Conservation (phyloP, 2,329 filamentous ascomycete genomes). For the Aspergillus tubingensis region DNA sequence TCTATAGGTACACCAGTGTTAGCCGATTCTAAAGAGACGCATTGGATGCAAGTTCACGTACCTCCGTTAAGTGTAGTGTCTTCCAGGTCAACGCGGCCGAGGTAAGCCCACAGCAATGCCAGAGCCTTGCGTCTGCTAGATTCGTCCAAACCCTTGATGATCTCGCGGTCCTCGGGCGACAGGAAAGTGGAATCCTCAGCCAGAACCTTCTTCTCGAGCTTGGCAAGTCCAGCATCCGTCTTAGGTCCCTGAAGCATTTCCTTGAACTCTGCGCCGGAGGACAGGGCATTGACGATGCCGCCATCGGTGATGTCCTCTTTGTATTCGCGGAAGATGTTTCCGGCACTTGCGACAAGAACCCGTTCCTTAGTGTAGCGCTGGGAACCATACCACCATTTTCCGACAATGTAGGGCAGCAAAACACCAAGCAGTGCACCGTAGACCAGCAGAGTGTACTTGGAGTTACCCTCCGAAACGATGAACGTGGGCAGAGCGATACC, state of each 20-base stretch:
- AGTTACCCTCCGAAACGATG: conserved; percentile 89
- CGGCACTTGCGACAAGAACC: conserved; percentile 88
- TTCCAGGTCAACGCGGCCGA: conserved; percentile 82
- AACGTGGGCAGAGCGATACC: conserved; percentile 93
- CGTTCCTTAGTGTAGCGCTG: conserved; percentile 92
- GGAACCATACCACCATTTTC: conserved; percentile 98
- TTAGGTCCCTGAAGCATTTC: conserved; percentile 74
- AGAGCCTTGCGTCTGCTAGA: conserved; percentile 81
- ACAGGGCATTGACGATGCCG: conserved; percentile 77
- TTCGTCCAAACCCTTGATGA: conserved; percentile 77
- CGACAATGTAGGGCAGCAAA: conserved; percentile 86
- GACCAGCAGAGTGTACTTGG: conserved; percentile 89
- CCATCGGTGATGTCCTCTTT: conserved; percentile 79
- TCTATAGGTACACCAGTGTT: conserved; percentile 45
- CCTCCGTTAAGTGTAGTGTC: conserved; percentile 73
- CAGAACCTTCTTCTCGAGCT: conserved; percentile 80
- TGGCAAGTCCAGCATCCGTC: conserved; percentile 76
- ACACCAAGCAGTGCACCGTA: conserved; percentile 89
- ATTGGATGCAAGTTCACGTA: conserved; percentile 20
- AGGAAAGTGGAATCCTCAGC: conserved; percentile 61
- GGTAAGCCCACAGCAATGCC: conserved; percentile 90
- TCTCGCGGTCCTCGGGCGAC: conserved; percentile 71
- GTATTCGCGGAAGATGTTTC: conserved; percentile 92
- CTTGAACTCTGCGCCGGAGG: conserved; percentile 82
- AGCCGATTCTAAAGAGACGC: neutral